Percentiles rank a stretch among this genome's conserved stretches.
phyloP scores from a whole-genome alignment of 2,329 filamentous ascomycete species.

The Torrubiellomyces zombiae region DNA sequence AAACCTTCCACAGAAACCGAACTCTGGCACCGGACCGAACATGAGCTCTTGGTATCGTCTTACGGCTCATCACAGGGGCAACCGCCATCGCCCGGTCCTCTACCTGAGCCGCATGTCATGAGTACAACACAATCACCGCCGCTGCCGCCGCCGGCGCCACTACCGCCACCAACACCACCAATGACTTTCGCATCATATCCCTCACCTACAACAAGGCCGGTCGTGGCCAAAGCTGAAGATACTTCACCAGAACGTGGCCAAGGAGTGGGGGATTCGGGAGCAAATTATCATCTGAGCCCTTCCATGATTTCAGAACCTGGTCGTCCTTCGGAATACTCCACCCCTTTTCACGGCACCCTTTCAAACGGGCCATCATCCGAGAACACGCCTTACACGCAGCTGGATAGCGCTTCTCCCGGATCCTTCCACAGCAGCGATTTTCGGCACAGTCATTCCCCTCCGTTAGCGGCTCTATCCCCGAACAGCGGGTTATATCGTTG shows the following conservation, averaged over 20 bases:
- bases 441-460: slow-evolving; percentile 20
- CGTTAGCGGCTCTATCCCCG: slow-evolving; percentile 12
- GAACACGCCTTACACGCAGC: slow-evolving; percentile 29
- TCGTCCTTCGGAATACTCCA: slow-evolving; percentile 23
- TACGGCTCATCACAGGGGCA: slow-evolving; percentile 9
- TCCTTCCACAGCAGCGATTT: slow-evolving; percentile 20
- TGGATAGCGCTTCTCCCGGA: slow-evolving; percentile 24
- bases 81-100: slow-evolving; percentile 7
- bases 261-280: slow-evolving; percentile 6
- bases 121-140: too few relatives aligned
- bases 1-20: slow-evolving; percentile 22
- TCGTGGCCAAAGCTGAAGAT: too few relatives aligned
- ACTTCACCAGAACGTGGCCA: not conserved
- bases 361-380: slow-evolving; percentile 24
- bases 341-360: slow-evolving; percentile 20
- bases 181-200: too few relatives aligned
- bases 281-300: slow-evolving; percentile 9
- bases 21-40: slow-evolving; percentile 19
- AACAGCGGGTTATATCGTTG: slow-evolving; percentile 15
- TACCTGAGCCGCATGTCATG: too few relatives aligned
- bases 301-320: slow-evolving; percentile 8
- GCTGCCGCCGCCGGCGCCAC: too few relatives aligned
- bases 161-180: too few relatives aligned
- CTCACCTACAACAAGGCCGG: slow-evolving; percentile 11
- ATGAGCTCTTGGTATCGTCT: slow-evolving; percentile 15